A percentile compares a stretch with the other conserved stretches of the same genome.
These are phyloP conservation scores for Ceratopteris richardii DNA, from an alignment of 75 land plant species.

Conservation along the genomic window DNA sequence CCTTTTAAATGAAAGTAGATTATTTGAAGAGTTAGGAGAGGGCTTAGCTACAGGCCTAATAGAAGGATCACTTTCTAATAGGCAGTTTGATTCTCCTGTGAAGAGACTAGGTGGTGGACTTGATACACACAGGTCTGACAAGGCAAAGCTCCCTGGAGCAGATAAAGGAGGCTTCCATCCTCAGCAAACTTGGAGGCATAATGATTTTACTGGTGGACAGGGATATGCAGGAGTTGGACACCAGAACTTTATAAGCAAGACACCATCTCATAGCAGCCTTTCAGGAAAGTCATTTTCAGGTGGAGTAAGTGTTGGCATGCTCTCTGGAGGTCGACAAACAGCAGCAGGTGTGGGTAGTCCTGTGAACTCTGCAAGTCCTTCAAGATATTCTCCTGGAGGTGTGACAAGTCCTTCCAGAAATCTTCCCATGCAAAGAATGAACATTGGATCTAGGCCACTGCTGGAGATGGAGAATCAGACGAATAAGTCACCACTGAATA, in stretches of 20 bases:
- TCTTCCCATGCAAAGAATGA: conserved; percentile 25
- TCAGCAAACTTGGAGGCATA: neutral
- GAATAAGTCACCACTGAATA: conserved; percentile 41
- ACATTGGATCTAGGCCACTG: conserved; percentile 28
- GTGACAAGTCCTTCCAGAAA: conserved; percentile 32
- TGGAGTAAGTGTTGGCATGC: too few species aligned
- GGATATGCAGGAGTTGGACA: conserved; percentile 1
- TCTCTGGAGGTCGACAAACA: too few species aligned
- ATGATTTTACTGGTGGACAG: conserved; percentile 8
- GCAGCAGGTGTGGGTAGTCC: conserved; percentile 18
- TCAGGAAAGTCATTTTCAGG: conserved; percentile 9
- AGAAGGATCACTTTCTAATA: neutral
- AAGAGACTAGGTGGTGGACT: neutral
- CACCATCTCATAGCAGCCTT: conserved; percentile 10
- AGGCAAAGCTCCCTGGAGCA: too few species aligned
- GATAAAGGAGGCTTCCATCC: neutral
- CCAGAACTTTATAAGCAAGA: conserved; percentile 5
- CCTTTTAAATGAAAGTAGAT: conserved; percentile 36
- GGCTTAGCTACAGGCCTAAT: neutral
- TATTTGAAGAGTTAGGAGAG: conserved; percentile 8
- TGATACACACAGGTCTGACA: too few species aligned
- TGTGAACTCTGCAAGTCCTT: neutral
- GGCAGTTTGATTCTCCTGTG: neutral
- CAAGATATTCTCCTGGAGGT: neutral
- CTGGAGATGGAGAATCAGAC: conserved; percentile 57